Evolutionary conservation across 108 stramenopile species (phyloP).

Genomic region (Fistulifera pelliculosa): DNA sequence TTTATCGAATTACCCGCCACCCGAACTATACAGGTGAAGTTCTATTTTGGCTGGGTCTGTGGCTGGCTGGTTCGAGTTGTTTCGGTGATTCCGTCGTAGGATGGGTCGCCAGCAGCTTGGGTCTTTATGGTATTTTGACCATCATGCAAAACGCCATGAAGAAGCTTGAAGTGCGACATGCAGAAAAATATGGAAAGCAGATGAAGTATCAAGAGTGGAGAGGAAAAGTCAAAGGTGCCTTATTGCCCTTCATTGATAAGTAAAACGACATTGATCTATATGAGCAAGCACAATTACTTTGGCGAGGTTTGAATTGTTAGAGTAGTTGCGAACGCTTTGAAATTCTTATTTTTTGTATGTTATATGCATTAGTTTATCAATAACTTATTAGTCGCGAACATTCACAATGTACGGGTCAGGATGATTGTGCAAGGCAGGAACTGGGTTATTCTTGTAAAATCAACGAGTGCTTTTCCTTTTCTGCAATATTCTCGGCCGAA

Average conservation of each 20-base stretch:
- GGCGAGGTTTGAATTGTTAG: too few relatives aligned
- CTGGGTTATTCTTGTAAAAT: constrained; percentile 48
- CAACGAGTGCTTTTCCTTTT: constrained; percentile 67
- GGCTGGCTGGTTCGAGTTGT: constrained; percentile 34
- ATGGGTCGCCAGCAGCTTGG: constrained; percentile 32
- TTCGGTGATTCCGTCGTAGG: constrained; percentile 35
- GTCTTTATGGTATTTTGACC: constrained; percentile 41
- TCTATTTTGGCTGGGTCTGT: constrained; percentile 59
- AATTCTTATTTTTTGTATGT: too few relatives aligned
- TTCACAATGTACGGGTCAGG: too few relatives aligned
- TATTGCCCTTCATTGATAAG: too few relatives aligned
- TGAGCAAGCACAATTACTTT: too few relatives aligned
- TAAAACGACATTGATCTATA: too few relatives aligned
- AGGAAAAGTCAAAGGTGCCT: neutral
- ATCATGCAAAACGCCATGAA: constrained; percentile 51
- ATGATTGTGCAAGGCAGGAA: too few relatives aligned
- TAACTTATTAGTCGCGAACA: too few relatives aligned
- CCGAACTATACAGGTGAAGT: constrained; percentile 71
- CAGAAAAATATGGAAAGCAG: constrained; percentile 48
- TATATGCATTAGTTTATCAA: too few relatives aligned
- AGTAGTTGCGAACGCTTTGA: too few relatives aligned
- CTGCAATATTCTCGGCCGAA: constrained; percentile 78
- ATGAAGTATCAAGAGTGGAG: constrained; percentile 37
- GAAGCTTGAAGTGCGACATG: constrained; percentile 46
- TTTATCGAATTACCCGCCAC: constrained; percentile 48